These are phyloP conservation scores for Trichoderma pleuroti DNA, from an alignment of 2,329 filamentous ascomycete genomes.

Conservation along the genomic window DNA sequence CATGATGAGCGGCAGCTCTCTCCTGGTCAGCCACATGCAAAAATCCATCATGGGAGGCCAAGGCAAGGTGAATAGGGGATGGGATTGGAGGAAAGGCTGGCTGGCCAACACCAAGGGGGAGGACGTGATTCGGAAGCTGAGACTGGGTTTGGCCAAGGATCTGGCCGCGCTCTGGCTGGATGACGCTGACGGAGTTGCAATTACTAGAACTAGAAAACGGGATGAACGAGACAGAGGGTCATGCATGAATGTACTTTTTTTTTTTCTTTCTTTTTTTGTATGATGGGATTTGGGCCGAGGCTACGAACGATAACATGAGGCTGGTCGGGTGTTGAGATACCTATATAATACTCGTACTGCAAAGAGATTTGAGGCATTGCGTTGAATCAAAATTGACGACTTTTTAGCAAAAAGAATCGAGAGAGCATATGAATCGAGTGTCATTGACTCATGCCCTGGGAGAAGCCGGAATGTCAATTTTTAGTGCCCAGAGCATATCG, in stretches of 20 bases:
- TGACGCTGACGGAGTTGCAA: conserved; percentile 56
- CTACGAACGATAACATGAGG: conserved; percentile 4
- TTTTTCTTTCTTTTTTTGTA: neutral
- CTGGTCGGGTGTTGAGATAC: conserved; percentile 1
- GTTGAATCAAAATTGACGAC: neutral
- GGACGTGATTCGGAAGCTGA: conserved; percentile 69
- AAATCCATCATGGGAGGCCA: conserved; percentile 55
- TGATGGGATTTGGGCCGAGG: neutral
- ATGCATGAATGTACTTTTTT: neutral
- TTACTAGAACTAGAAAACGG: conserved; percentile 33
- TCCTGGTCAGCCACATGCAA: conserved; percentile 62
- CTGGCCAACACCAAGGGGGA: conserved; percentile 59
- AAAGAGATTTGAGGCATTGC: neutral
- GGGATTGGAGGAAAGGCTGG: conserved; percentile 80
- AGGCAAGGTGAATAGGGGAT: conserved; percentile 56
- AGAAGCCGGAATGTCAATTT: neutral
- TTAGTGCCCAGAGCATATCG: neutral
- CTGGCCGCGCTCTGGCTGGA: conserved; percentile 66
- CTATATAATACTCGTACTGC: conserved; percentile 3
- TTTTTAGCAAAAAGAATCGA: neutral
- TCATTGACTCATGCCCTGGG: neutral
- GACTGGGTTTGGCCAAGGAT: conserved; percentile 71
- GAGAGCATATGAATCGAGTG: neutral
- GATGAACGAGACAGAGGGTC: neutral
- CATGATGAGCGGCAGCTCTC: conserved; percentile 69